phyloP scores from a whole-genome alignment of 805 yeast genomes.

The Ogataea populi-albae region DNA sequence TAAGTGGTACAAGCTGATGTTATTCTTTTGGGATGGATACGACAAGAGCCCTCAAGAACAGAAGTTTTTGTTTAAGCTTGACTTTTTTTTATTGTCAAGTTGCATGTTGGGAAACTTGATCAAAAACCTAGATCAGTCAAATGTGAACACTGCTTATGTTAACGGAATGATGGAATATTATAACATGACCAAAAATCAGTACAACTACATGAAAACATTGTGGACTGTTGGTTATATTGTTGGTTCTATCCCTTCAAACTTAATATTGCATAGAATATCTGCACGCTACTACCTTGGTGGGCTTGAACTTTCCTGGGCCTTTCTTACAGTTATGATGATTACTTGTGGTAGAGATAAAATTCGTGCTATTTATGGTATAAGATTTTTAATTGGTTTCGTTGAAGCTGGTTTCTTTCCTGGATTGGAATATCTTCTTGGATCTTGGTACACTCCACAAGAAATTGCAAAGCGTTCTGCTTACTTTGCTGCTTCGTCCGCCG shows the following conservation, averaged over 20 bases:
- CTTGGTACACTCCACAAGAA: constrained; percentile 35
- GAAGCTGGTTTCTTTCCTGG: constrained; percentile 52
- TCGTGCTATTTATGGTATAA: constrained; percentile 29
- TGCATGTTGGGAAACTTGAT: constrained; percentile 62
- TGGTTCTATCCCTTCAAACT: constrained; percentile 48
- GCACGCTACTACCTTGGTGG: constrained; percentile 45
- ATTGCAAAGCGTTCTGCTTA: constrained; percentile 34
- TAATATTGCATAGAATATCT: constrained; percentile 39
- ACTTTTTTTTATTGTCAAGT: constrained; percentile 45
- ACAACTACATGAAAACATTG: constrained; percentile 42
- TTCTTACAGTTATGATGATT: constrained; percentile 38
- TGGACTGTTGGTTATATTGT: constrained; percentile 51
- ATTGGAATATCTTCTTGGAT: constrained; percentile 40
- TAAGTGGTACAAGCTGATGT: constrained; percentile 7
- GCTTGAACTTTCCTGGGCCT: constrained; percentile 44
- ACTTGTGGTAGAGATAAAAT: constrained; percentile 26
- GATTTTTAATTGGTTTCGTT: constrained; percentile 41
- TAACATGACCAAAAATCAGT: constrained; percentile 50
- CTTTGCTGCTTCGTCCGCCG: constrained; percentile 35
- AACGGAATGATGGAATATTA: constrained; percentile 58
- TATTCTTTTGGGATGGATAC: constrained; percentile 28
- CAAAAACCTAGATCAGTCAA: constrained; percentile 58
- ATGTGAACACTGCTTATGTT: constrained; percentile 61
- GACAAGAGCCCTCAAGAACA: constrained; percentile 39
- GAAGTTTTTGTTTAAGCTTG: constrained; percentile 46